Percentiles rank a stretch among this genome's conserved stretches.
These are phyloP conservation scores for Trypanosomatidae sp. DNA, from an alignment of 208 protist species.

Conservation along the genomic window DNA sequence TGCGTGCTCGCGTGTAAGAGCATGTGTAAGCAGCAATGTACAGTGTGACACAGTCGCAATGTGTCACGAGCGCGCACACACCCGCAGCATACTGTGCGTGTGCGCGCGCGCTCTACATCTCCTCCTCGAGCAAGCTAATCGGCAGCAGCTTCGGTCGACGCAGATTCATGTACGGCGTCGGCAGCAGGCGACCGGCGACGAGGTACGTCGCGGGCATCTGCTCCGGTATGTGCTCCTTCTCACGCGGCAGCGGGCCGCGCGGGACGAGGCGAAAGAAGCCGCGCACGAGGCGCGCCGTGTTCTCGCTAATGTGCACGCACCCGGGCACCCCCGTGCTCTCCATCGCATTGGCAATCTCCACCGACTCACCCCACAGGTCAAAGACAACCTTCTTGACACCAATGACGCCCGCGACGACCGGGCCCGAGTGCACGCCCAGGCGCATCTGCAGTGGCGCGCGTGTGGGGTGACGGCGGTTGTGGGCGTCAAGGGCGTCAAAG, in stretches of 20 bases:
- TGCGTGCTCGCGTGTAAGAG: neutral
- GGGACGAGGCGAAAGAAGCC: slow-evolving; percentile 8
- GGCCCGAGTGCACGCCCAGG: slow-evolving; percentile 17
- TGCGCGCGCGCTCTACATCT: neutral
- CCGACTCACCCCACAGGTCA: slow-evolving; percentile 31
- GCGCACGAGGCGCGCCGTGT: slow-evolving; percentile 5
- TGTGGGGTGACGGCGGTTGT: slow-evolving; percentile 16
- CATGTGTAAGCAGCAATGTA: no score
- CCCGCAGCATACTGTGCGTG: no score
- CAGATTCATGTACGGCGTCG: slow-evolving; percentile 14
- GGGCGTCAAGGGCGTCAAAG: slow-evolving; percentile 13
- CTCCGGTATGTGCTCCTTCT: slow-evolving; percentile 18
- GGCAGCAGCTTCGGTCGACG: slow-evolving; percentile 4
- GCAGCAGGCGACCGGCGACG: slow-evolving; percentile 6
- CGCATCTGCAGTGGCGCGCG: slow-evolving; percentile 20
- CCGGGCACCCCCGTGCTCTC: slow-evolving; percentile 21
- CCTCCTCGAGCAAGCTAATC: slow-evolving; percentile 1
- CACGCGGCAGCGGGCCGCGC: slow-evolving; percentile 10
- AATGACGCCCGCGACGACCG: slow-evolving; percentile 22
- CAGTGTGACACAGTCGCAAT: neutral
- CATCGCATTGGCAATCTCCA: slow-evolving; percentile 21
- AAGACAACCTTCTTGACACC: slow-evolving; percentile 27
- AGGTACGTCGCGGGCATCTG: slow-evolving; percentile 12
- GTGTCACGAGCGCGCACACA: no score
- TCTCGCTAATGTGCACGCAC: slow-evolving; percentile 13